phyloP scores from a whole-genome alignment of 2,329 filamentous ascomycete species.

The Tolypocladium endophyticum region DNA sequence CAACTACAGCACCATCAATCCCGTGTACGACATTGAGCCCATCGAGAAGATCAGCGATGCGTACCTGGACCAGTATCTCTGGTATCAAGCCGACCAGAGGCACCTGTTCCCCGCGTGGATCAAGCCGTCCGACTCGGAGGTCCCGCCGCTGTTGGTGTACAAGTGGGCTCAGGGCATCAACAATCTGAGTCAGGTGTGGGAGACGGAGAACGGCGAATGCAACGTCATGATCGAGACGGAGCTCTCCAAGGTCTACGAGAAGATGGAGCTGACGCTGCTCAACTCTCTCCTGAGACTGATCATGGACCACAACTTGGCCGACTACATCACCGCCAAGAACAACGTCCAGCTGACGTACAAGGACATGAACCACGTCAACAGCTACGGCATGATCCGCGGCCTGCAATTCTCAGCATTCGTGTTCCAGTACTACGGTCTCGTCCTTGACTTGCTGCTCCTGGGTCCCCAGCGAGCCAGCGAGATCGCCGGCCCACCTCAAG shows the following conservation, averaged over 20 bases:
- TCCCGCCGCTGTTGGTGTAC: constrained; percentile 87
- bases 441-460: constrained; percentile 84
- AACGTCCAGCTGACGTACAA: constrained; percentile 99
- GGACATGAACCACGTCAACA: constrained; percentile 99
- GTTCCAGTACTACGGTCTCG: constrained; percentile 96
- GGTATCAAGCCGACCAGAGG: constrained; percentile 97
- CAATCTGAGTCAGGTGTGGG: constrained; percentile 92
- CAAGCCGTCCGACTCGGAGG: constrained; percentile 96
- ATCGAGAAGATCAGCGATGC: constrained; percentile 99
- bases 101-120: constrained; percentile 98
- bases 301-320: constrained; percentile 98
- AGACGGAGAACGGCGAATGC: constrained; percentile 85
- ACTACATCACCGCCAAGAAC: constrained; percentile 99
- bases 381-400: constrained; percentile 95
- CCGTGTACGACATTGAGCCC: constrained; percentile 96
- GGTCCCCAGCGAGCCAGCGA: constrained; percentile 95
- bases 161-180: constrained; percentile 99
- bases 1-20: constrained; percentile 98
- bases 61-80: constrained; percentile 95
- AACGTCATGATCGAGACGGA: constrained; percentile 99
- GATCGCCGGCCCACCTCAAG: constrained; percentile 87
- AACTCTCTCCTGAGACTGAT: constrained; percentile 89
- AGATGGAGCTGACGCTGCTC: constrained; percentile 91
- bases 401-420: constrained; percentile 97
- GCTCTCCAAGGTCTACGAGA: constrained; percentile 98